Percentiles rank a stretch among this genome's conserved stretches.
Evolutionary conservation across 23 red algal genomes (phyloP).

Genomic region (Gracilaria gracilis): DNA sequence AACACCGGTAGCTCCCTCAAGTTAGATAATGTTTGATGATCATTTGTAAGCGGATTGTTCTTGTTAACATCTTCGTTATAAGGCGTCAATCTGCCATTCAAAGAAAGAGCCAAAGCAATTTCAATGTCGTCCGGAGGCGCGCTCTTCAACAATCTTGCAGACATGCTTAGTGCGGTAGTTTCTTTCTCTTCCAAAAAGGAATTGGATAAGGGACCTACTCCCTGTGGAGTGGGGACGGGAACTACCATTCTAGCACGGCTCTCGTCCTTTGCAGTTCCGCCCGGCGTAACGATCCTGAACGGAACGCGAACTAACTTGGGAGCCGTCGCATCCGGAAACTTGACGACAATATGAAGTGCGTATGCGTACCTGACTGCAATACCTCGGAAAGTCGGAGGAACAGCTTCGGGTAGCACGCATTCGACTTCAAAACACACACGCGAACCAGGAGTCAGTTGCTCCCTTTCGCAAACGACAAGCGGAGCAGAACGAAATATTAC

Average conservation of each 20-base stretch:
- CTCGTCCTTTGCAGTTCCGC: constrained; percentile 24
- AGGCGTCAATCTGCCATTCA: constrained; percentile 86
- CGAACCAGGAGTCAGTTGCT: constrained; percentile 47
- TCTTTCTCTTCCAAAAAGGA: constrained; percentile 60
- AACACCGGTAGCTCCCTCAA: constrained; percentile 37
- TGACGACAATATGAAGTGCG: constrained; percentile 75
- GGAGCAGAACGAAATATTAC: constrained; percentile 80
- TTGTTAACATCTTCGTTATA: constrained; percentile 73
- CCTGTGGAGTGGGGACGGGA: constrained; percentile 64
- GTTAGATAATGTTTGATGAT: constrained; percentile 27
- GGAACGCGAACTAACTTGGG: constrained; percentile 77
- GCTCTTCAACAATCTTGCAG: constrained; percentile 37
- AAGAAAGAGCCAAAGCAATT: constrained; percentile 77
- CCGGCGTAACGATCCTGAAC: constrained; percentile 67
- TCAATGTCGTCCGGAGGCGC: constrained; percentile 77
- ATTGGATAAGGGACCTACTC: constrained; percentile 52
- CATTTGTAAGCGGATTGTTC: constrained; percentile 25
- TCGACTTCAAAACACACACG: constrained; percentile 53
- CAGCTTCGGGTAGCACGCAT: constrained; percentile 73
- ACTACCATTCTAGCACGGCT: constrained; percentile 30
- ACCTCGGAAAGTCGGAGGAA: constrained; percentile 89
- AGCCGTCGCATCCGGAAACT: constrained; percentile 23
- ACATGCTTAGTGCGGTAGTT: constrained; percentile 47
- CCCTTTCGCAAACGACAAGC: constrained; percentile 58
- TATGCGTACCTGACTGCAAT: constrained; percentile 78